phyloP scores from a whole-genome alignment of 1,284 basidiomycete genomes.

The Termitomyces sp. region DNA sequence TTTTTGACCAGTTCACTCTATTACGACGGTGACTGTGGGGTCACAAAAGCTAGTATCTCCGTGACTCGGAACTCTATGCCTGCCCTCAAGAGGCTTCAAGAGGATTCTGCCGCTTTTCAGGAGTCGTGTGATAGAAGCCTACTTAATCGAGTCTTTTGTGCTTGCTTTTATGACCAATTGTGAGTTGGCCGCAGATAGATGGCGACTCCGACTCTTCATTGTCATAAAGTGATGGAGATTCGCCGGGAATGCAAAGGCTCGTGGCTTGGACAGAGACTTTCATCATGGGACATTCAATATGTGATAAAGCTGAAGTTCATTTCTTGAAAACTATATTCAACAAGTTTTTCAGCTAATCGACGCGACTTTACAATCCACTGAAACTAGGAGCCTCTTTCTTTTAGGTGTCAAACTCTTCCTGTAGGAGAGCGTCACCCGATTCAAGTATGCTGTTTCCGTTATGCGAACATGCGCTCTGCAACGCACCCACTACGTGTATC shows the following conservation, averaged over 20 bases:
- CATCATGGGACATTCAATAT: neutral
- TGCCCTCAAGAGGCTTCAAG: neutral
- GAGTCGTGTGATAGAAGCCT: neutral
- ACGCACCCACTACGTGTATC: slow-evolving; percentile 13
- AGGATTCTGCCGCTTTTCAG: neutral
- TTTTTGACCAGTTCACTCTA: neutral
- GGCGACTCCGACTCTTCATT: neutral
- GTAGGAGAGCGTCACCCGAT: no score
- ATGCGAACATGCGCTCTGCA: slow-evolving; percentile 4
- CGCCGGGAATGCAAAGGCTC: neutral
- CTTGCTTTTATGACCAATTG: neutral
- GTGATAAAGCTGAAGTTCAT: neutral
- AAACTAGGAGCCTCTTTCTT: neutral
- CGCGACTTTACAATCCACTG: neutral
- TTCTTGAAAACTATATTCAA: neutral
- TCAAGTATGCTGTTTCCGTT: neutral
- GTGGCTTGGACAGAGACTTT: neutral
- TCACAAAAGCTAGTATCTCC: slow-evolving; percentile 4
- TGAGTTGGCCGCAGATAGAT: neutral
- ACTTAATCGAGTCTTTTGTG: no score
- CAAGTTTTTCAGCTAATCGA: neutral
- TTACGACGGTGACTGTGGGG: neutral
- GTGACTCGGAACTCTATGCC: neutral
- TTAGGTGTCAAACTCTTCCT: neutral
- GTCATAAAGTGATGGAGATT: neutral